A percentile compares a stretch with the other conserved stretches of the same genome.
These are phyloP conservation scores for Termitomyces sp. DNA, from an alignment of 768 basidiomycete genomes.

Conservation along the genomic window DNA sequence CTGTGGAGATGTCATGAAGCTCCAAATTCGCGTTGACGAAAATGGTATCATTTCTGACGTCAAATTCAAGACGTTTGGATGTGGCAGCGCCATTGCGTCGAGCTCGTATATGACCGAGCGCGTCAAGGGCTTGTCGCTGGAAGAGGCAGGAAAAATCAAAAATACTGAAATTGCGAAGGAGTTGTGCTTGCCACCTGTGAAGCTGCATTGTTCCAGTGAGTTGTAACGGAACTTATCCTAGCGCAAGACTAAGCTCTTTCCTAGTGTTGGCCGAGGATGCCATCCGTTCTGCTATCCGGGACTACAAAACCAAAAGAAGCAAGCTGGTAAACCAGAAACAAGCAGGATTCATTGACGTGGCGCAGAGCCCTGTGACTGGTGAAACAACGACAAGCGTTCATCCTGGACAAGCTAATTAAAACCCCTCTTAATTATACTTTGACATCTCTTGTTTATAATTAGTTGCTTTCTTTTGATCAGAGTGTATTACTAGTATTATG, in stretches of 20 bases:
- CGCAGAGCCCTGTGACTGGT: conserved; percentile 52
- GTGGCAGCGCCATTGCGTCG: conserved; percentile 96
- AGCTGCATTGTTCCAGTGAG: conserved; percentile 91
- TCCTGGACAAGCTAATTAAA: conserved; percentile 31
- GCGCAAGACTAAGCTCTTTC: conserved; percentile 13
- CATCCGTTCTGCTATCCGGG: conserved; percentile 95
- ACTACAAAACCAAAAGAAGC: conserved; percentile 85
- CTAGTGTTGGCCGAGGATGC: conserved; percentile 96
- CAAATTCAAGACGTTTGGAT: conserved; percentile 99
- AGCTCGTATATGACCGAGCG: conserved; percentile 99
- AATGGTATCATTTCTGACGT: conserved; percentile 95
- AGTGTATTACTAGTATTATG: conserved; percentile 33
- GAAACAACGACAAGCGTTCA: conserved; percentile 52
- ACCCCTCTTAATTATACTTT: not conserved
- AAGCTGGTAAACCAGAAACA: conserved; percentile 47
- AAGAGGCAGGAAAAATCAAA: conserved; percentile 94
- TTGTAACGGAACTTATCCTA: conserved; percentile 10
- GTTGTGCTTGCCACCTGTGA: conserved; percentile 91
- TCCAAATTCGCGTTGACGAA: conserved; percentile 96
- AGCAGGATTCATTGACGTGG: conserved; percentile 67
- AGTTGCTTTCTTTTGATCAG: conserved; percentile 14
- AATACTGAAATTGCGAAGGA: conserved; percentile 99
- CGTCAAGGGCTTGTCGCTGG: conserved; percentile 90
- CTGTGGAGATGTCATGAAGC: conserved; percentile 98
- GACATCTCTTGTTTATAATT: conserved; percentile 3